phyloP scores from a whole-genome alignment of 2,329 filamentous ascomycete species.

The Nothophaeocryptopus gaeumannii region DNA sequence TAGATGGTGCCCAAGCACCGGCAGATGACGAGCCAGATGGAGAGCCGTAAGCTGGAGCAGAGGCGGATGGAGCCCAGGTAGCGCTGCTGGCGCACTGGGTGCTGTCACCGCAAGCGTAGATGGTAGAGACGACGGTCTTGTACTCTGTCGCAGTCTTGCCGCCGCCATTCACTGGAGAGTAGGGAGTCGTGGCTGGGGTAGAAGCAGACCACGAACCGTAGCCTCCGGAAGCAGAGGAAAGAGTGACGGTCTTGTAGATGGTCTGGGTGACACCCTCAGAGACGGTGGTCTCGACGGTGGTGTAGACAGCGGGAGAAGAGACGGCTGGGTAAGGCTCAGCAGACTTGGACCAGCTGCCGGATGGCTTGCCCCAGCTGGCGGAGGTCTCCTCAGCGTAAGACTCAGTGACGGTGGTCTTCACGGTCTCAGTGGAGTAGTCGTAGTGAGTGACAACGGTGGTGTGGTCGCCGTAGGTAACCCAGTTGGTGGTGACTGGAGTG shows the following conservation, averaged over 20 bases:
- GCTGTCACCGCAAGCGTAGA: background rate
- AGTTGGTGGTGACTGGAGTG: too few relatives aligned
- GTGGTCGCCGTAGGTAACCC: too few relatives aligned
- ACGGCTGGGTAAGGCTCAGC: background rate
- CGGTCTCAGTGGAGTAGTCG: too few relatives aligned
- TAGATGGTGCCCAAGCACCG: background rate
- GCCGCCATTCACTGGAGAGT: too few relatives aligned
- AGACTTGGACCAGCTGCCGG: background rate
- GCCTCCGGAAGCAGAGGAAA: too few relatives aligned
- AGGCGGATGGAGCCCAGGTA: background rate
- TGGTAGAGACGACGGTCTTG: background rate
- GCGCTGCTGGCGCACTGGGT: background rate
- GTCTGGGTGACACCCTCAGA: constrained; percentile 1
- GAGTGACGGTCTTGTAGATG: constrained; percentile 4
- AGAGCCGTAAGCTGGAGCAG: constrained; percentile 1
- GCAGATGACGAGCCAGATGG: background rate
- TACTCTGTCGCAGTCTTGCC: background rate
- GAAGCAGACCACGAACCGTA: too few relatives aligned
- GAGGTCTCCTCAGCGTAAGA: background rate
- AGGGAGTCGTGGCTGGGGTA: too few relatives aligned
- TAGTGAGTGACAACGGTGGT: too few relatives aligned
- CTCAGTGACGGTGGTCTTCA: too few relatives aligned
- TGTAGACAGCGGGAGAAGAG: constrained; percentile 3
- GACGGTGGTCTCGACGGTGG: background rate
- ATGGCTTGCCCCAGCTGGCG: background rate